Percentiles rank a stretch among this genome's conserved stretches.
Evolutionary conservation across 495 filamentous ascomycete genomes (phyloP).

Genomic region (Cladorrhinum samala): DNA sequence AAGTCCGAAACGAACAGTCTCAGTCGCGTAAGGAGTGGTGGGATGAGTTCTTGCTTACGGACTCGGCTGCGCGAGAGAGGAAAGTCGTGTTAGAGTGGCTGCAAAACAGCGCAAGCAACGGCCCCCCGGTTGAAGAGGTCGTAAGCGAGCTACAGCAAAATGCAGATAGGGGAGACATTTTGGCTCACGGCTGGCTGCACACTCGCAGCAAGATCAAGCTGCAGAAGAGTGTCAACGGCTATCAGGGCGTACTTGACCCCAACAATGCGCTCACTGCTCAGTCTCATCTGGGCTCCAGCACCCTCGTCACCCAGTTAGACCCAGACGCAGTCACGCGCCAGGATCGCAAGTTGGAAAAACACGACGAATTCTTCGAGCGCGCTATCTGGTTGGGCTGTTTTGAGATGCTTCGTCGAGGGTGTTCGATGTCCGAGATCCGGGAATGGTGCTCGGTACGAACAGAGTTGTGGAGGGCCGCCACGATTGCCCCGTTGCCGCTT

Average conservation of each 20-base stretch:
- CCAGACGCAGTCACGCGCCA: constrained; percentile 85
- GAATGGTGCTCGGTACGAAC: constrained; percentile 75
- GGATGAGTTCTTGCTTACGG: constrained; percentile 43
- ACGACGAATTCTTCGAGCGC: constrained; percentile 79
- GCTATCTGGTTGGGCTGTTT: constrained; percentile 85
- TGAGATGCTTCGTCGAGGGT: constrained; percentile 79
- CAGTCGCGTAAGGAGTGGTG: constrained; percentile 33
- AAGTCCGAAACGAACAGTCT: constrained; percentile 16
- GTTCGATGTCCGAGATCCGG: constrained; percentile 60
- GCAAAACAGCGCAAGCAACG: constrained; percentile 59
- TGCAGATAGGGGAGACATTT: constrained; percentile 56
- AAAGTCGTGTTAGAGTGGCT: constrained; percentile 77
- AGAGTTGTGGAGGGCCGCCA: constrained; percentile 78
- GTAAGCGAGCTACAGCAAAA: constrained; percentile 67
- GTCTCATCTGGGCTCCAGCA: constrained; percentile 52
- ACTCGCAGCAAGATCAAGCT: constrained; percentile 85
- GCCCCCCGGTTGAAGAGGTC: constrained; percentile 65
- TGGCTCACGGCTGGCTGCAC: constrained; percentile 85
- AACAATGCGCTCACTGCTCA: constrained; percentile 49
- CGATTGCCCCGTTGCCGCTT: constrained; percentile 52
- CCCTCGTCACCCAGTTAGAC: constrained; percentile 83
- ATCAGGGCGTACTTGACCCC: constrained; percentile 59
- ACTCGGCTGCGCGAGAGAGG: constrained; percentile 56
- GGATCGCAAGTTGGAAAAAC: constrained; percentile 59
- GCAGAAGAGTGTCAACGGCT: constrained; percentile 67